A percentile compares a stretch with the other conserved stretches of the same genome.
phyloP scores from a whole-genome alignment of 2,329 filamentous ascomycete genomes.

The Chaetoscypha palmicola region DNA sequence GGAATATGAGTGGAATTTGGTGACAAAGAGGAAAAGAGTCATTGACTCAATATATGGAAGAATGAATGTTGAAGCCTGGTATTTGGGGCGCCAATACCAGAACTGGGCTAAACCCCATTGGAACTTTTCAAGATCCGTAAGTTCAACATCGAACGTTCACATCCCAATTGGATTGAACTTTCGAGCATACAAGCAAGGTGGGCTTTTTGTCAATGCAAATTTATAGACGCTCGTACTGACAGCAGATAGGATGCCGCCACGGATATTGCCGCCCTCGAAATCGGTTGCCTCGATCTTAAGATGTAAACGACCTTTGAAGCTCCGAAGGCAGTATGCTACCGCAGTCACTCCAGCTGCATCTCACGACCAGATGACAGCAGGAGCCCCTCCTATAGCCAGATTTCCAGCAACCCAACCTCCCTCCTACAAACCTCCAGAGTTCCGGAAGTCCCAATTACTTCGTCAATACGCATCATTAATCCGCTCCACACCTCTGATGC shows the following conservation, averaged over 20 bases:
- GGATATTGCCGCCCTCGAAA: slow-evolving; percentile 32
- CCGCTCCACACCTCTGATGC: slow-evolving; percentile 61
- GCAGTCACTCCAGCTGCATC: slow-evolving; percentile 42
- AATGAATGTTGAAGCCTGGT: not conserved
- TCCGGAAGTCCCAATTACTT: slow-evolving; percentile 82
- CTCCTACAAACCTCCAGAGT: slow-evolving; percentile 77
- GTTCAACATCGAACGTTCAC: slow-evolving; percentile 1
- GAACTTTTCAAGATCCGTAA: slow-evolving; percentile 18
- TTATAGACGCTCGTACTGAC: slow-evolving; percentile 6
- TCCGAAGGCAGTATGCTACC: slow-evolving; percentile 40
- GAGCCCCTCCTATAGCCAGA: slow-evolving; percentile 32
- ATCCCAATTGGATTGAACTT: no score
- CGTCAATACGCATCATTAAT: slow-evolving; percentile 67
- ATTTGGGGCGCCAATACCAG: not conserved
- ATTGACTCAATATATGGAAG: not conserved
- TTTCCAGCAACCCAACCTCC: slow-evolving; percentile 69
- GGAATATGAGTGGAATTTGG: no score
- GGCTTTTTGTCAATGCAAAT: no score
- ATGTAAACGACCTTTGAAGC: slow-evolving; percentile 32
- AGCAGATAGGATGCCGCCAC: slow-evolving; percentile 42
- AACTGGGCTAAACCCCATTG: slow-evolving; percentile 16
- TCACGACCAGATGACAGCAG: slow-evolving; percentile 40
- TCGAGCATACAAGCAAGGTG: no score
- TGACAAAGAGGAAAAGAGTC: not conserved
- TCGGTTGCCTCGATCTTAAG: slow-evolving; percentile 27